Base-by-base conservation (phyloP, 257 asterid genomes). In the Coffea eugenioides region DNA sequence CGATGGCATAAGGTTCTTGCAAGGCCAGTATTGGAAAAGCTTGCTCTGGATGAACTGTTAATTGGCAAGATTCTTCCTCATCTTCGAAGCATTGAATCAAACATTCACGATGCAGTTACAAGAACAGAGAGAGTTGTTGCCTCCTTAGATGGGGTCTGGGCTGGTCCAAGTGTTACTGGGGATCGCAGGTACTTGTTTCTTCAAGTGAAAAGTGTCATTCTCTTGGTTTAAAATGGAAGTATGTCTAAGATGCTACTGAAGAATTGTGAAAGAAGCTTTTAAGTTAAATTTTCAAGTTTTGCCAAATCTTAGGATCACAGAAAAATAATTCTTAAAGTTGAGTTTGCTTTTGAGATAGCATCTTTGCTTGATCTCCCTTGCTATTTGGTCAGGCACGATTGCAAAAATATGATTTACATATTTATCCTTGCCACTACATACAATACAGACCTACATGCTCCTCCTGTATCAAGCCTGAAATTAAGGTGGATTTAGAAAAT, bases 61-160 rank as follows among this genome's bases (percentile, higher is more conserved):
- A 85, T 74, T 41, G 95, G 92, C 52, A 96, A 92, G 88, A 78
- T 96, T 81, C 95, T 94, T 88, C 99, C 99, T 83, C 99, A 96
- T 87, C 97, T 94, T 46, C 87, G 88, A 76, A 90, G 92, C 90
- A 92, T 94, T 72, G 90, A 86, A 54, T 82, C 91, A n/a, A 91
- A 91, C 46, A 79, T 90, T 79, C 94, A 94, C 77, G 99, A 96
- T 81, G 97, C 97, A 77, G 73, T 94, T 68, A 65, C 86, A 64
- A 89, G 99, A 77, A 84, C 92, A 41, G 98, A 94, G 83, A 90
- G 97, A 86, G 86, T 96, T 36, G 84, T 96, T 83, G 90, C 97
- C 76, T 89, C 97, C 52, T 81, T 96, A 41, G 74, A 82, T 56
- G 97, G 97, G 59, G 99, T 96, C 79, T 94, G 97, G 97, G 82